Evolutionary conservation across 116 monocot species (phyloP).

Genomic region (Dioscorea cayenensis): DNA sequence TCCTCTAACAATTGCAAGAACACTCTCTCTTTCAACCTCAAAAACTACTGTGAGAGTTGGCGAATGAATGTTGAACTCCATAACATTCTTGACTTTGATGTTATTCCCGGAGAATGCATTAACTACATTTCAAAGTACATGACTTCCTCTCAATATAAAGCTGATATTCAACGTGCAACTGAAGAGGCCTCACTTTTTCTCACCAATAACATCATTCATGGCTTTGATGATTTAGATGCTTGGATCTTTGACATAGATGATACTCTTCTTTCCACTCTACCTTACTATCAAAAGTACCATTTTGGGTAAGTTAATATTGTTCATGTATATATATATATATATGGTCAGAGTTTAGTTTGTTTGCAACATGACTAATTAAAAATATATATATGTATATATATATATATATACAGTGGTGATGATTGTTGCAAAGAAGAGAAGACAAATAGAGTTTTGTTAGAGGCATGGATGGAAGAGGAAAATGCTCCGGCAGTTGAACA

Average conservation of each 20-base stretch:
- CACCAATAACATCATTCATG: constrained; percentile 12
- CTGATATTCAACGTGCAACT: constrained; percentile 30
- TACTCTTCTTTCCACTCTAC: constrained; percentile 58
- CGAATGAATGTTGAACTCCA: constrained; percentile 51
- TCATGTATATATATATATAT: not conserved
- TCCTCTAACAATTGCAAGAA: not conserved
- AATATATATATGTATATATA: too few species aligned
- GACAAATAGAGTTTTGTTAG: constrained; percentile 15
- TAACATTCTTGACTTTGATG: constrained; percentile 35
- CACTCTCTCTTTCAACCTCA: constrained; percentile 12
- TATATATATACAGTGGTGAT: constrained; percentile 7
- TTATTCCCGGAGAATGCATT: constrained; percentile 41
- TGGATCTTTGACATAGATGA: constrained; percentile 85
- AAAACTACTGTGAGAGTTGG: constrained; percentile 68
- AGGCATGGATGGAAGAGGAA: constrained; percentile 28
- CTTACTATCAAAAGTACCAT: constrained; percentile 39
- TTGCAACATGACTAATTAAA: not conserved
- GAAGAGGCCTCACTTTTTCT: constrained; percentile 40
- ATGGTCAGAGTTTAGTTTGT: not conserved
- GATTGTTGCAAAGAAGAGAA: constrained; percentile 20
- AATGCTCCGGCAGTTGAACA: constrained; percentile 27
- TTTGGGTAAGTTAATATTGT: constrained; percentile 39
- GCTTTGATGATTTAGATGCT: constrained; percentile 19
- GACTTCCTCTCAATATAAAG: constrained; percentile 39
- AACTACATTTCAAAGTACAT: constrained; percentile 32